A percentile compares a stretch with the other conserved stretches of the same genome.
These are phyloP conservation scores for Colletotrichum sp. DNA, from an alignment of 2,329 filamentous ascomycete genomes.

Conservation along the genomic window DNA sequence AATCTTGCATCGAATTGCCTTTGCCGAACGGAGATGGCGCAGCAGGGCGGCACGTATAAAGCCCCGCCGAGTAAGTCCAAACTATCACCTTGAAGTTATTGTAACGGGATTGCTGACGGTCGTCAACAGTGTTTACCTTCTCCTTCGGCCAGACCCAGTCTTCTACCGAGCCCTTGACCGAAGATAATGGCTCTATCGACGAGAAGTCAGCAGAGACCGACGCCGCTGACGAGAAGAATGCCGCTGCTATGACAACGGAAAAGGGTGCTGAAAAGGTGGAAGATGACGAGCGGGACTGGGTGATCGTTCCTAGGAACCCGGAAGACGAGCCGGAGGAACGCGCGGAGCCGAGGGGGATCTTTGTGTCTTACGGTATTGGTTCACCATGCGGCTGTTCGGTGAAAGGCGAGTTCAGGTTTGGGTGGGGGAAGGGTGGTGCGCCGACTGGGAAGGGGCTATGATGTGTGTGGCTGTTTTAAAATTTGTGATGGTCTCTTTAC, in stretches of 20 bases:
- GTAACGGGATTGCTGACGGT: background rate
- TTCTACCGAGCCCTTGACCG: rapidly evolving
- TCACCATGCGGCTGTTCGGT: background rate
- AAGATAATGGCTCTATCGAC: rapidly evolving
- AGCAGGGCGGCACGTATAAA: background rate
- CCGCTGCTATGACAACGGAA: rapidly evolving
- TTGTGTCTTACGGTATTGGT: background rate
- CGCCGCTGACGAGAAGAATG: rapidly evolving
- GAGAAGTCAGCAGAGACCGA: background rate
- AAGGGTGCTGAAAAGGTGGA: background rate
- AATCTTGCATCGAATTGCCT: background rate
- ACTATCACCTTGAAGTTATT: rapidly evolving
- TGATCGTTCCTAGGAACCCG: background rate
- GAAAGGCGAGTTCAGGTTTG: background rate
- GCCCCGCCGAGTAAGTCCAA: background rate
- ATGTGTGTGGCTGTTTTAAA: background rate
- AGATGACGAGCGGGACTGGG: background rate
- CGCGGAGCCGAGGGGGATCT: background rate
- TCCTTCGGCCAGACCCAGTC: background rate
- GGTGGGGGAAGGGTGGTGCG: background rate
- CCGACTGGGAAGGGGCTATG: background rate
- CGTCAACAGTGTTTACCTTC: background rate
- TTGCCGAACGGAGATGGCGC: background rate
- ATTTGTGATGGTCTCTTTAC: background rate
- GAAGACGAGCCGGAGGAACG: background rate